phyloP scores from a whole-genome alignment of 345 rosid genomes.

The Mangifera indica region DNA sequence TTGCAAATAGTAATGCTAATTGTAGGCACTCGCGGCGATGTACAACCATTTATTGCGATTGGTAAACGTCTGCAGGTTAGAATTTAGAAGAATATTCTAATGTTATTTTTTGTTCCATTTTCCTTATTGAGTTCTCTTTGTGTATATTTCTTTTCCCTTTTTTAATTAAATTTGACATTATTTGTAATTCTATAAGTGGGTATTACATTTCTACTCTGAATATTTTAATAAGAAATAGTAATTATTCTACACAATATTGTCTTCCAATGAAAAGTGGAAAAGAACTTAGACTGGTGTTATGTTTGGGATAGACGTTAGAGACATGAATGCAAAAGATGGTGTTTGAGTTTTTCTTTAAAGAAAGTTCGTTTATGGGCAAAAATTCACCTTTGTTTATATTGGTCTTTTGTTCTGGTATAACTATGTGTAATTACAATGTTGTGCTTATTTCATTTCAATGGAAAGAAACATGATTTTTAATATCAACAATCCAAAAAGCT shows the following conservation, averaged over 20 bases:
- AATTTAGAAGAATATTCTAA: not conserved
- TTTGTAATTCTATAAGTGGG: slow-evolving; percentile 4
- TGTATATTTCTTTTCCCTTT: not conserved
- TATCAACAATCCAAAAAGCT: not conserved
- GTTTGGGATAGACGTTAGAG: not conserved
- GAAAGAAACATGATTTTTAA: slow-evolving; percentile 6
- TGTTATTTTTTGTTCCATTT: not conserved
- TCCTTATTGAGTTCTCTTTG: not conserved
- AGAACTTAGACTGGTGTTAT: too few relatives aligned
- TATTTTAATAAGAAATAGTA: too few relatives aligned
- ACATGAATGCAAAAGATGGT: not conserved
- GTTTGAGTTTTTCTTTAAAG: too few relatives aligned
- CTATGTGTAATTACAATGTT: not conserved
- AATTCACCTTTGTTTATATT: not conserved
- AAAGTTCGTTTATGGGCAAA: not conserved
- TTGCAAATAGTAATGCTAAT: slow-evolving; percentile 63
- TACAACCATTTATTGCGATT: slow-evolving; percentile 87
- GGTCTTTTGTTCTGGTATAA: not conserved
- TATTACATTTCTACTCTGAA: not conserved
- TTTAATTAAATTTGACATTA: not conserved
- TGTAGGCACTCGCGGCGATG: slow-evolving; percentile 91
- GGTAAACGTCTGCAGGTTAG: slow-evolving; percentile 79
- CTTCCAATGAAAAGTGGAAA: too few relatives aligned
- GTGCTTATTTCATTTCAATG: slow-evolving; percentile 7
- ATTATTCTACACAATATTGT: not conserved